Evolutionary conservation across 208 protist genomes (phyloP), one percentile per base, ranked within the genome.

Genomic region (Phytomonas francai): DNA sequence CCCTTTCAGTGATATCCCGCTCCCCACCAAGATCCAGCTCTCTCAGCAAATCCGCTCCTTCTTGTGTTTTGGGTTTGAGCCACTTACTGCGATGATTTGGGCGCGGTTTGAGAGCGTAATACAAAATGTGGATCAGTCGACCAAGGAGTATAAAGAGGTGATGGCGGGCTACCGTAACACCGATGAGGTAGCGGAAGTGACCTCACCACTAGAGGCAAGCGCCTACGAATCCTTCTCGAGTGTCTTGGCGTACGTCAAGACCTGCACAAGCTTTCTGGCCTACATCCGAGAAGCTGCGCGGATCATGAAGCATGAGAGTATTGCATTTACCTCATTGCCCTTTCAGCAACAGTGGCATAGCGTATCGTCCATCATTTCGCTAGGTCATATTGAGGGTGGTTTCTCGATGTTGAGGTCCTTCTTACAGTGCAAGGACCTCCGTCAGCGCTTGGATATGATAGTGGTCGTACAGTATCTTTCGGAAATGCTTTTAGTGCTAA

Each of bases 291-390:
- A 92, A 54, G 70, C 81, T 19, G 75, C 80, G 49, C 79, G 77
- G 56, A 67, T 88, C 45, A 81, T 81, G 42, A 76, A 81, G 72
- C 68, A 80, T 33, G 68, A 83, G 42, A 68, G 77, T 31, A 27
- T 75, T 34, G 65, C 77, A 16, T 84, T 79, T 63, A 39, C 77
- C 22, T 61, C 73, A 0, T 54, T 19, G 1, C 34, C 68, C 27
- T 92, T 93, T 72, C 79, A 87, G 67, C 80, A 87, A 76, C 89
- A 90, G 65, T 93, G 87, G 87, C 79, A 86, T 65, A 87, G 83
- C 67, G 78, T 88, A 16, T 90, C 87, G 2, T 81, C 68, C 32
- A 71, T 95, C 34, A 87, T 95, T 70, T 82, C 85, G 0, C 72
- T 92, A 29, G 85, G 88, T 29, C 81, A 90, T 71, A 64, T 95